Percentiles rank a stretch among this genome's conserved stretches.
Evolutionary conservation across 225 moss, liverwort and hornwort genomes (phyloP).

Genomic region (Pleurozium schreberi): DNA sequence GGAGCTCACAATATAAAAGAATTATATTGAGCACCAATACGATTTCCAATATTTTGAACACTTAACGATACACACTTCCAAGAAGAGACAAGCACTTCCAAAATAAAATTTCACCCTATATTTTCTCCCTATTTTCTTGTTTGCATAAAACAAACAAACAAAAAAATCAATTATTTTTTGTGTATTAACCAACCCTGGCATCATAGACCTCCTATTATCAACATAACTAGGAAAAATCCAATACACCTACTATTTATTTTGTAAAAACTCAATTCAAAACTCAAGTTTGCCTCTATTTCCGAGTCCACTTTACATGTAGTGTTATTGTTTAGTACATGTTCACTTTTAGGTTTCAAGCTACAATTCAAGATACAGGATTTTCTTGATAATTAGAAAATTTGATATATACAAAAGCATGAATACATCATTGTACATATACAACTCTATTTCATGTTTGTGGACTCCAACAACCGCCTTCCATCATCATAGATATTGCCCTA

Average conservation of each 20-base stretch:
- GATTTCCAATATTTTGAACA: too few species aligned
- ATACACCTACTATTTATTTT: neutral
- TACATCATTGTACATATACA: neutral
- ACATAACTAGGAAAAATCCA: neutral
- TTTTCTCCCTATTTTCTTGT: too few species aligned
- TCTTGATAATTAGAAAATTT: neutral
- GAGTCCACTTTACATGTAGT: neutral
- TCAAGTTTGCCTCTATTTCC: too few species aligned
- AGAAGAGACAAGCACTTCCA: too few species aligned
- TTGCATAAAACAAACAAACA: too few species aligned
- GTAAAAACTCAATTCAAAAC: neutral
- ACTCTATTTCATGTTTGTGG: neutral
- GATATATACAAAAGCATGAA: neutral
- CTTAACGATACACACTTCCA: too few species aligned
- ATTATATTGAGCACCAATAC: too few species aligned
- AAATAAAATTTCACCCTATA: too few species aligned
- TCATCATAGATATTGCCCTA: neutral
- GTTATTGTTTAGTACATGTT: too few species aligned
- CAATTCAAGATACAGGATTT: neutral
- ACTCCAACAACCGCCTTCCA: too few species aligned
- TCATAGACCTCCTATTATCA: neutral
- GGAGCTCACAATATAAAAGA: too few species aligned
- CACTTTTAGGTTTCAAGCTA: neutral
- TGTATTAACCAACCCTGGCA: accelerated
- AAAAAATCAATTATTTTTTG: neutral